Conservation (phyloP, 257 asterid genomes). For the Solanum medicagineum region DNA sequence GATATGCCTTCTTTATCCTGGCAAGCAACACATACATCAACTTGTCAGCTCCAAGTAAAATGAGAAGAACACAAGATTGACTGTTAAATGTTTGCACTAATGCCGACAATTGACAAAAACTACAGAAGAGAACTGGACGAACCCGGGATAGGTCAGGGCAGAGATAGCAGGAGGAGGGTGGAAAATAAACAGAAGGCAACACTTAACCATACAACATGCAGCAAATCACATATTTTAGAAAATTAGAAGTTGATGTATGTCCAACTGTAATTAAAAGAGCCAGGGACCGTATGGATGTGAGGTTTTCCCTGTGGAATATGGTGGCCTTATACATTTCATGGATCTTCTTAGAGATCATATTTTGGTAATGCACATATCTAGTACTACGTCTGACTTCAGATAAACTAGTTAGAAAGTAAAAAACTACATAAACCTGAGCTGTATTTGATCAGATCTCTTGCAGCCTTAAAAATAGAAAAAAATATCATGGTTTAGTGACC, state of each 20-base stretch:
- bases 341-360: neutral
- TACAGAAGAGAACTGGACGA: neutral
- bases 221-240: neutral
- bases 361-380: neutral
- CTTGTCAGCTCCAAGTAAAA: neutral
- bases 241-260: neutral
- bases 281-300: neutral
- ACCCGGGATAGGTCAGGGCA: neutral
- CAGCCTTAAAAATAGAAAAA: neutral
- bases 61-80: neutral
- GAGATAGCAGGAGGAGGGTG: neutral
- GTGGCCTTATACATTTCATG: neutral
- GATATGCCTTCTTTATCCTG: conserved; percentile 90
- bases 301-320: neutral
- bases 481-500: neutral
- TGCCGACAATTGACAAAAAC: neutral
- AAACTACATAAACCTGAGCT: neutral
- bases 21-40: neutral
- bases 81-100: neutral
- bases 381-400: neutral
- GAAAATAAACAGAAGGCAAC: neutral
- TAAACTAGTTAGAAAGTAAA: neutral
- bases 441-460: neutral
- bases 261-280: neutral
- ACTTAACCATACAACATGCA: neutral